A percentile compares a stretch with the other conserved stretches of the same genome.
phyloP scores from a whole-genome alignment of 1,284 basidiomycete species.

The Cryptococcus sp. region DNA sequence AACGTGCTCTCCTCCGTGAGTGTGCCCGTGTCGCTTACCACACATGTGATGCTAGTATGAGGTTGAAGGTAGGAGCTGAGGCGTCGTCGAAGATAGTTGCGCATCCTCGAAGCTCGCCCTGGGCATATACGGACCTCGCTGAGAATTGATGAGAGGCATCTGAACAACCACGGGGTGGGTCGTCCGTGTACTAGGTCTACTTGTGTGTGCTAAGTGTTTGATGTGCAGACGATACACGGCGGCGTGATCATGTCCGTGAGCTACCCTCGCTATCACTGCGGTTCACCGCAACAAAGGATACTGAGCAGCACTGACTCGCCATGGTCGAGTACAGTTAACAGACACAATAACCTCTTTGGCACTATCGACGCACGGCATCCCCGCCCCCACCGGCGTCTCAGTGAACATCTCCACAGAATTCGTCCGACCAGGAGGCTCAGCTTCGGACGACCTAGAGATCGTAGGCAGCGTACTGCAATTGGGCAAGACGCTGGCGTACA shows the following conservation, averaged over 20 bases:
- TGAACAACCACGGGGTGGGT: conserved; percentile 53
- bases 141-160: conserved; percentile 43
- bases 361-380: conserved; percentile 48
- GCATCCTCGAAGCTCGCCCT: conserved; percentile 38
- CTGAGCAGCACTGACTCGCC: neutral
- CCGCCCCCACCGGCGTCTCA: conserved; percentile 49
- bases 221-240: conserved; percentile 50
- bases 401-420: conserved; percentile 53
- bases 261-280: neutral
- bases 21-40: neutral
- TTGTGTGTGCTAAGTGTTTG: neutral
- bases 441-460: conserved; percentile 39
- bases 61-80: neutral
- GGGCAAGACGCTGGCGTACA: conserved; percentile 33
- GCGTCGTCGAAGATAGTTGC: conserved; percentile 18
- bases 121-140: conserved; percentile 46
- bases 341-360: conserved; percentile 53
- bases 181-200: neutral
- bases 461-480: conserved; percentile 49
- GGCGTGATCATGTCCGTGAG: conserved; percentile 50
- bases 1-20: conserved; percentile 35
- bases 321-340: conserved; percentile 38
- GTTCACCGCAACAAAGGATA: neutral
- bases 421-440: conserved; percentile 47
- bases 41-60: no score